Conservation (phyloP, 495 filamentous ascomycete genomes). For the Penicillium macrosclerotiorum region DNA sequence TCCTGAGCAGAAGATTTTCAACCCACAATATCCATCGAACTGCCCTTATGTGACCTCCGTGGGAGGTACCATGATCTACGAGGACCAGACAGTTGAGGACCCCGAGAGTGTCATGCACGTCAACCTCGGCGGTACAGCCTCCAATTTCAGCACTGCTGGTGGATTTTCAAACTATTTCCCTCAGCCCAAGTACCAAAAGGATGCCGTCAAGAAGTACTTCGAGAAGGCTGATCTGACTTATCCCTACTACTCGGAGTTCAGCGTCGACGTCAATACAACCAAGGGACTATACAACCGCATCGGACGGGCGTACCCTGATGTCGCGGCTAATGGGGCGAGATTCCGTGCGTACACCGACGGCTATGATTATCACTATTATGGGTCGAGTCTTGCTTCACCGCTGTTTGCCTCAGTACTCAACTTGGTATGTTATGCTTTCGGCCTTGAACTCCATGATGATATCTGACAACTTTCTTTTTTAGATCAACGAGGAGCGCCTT, state of each 20-base stretch:
- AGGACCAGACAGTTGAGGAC: conserved; percentile 35
- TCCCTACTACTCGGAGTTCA: conserved; percentile 31
- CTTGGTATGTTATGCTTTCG: conserved; percentile 14
- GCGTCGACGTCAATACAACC: conserved; percentile 38
- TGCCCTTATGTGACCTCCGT: conserved; percentile 54
- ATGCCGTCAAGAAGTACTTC: conserved; percentile 51
- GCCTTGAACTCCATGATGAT: neutral
- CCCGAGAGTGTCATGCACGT: conserved; percentile 42
- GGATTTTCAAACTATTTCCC: conserved; percentile 69
- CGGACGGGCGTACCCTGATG: conserved; percentile 64
- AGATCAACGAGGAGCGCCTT: conserved; percentile 50
- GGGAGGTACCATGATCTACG: conserved; percentile 48
- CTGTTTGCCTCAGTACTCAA: conserved; percentile 56
- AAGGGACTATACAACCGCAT: conserved; percentile 55
- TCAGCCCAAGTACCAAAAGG: conserved; percentile 56
- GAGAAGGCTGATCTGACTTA: conserved; percentile 45
- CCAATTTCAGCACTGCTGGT: conserved; percentile 54
- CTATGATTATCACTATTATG: conserved; percentile 39
- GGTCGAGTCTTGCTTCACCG: conserved; percentile 57
- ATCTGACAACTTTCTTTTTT: neutral
- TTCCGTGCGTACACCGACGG: conserved; percentile 47
- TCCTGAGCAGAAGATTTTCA: conserved; percentile 43
- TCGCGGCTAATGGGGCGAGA: conserved; percentile 59
- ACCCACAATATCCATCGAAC: conserved; percentile 48
- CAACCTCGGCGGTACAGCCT: conserved; percentile 29